These are phyloP conservation scores for Penicillium lagena DNA, from an alignment of 495 filamentous ascomycete species.

Conservation along the genomic window DNA sequence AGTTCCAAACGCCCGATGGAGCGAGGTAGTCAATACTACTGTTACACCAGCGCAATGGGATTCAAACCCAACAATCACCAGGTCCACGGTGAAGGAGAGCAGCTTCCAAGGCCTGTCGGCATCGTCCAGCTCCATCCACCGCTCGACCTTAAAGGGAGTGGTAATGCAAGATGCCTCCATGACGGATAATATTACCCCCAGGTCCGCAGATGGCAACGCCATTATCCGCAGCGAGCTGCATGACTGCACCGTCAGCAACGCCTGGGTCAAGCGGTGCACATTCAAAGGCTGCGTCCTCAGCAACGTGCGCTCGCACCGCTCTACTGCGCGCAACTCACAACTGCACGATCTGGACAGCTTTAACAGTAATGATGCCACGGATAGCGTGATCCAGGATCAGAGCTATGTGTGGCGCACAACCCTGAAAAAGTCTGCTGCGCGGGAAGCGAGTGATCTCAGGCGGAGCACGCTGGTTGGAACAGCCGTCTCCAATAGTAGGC, in stretches of 20 bases:
- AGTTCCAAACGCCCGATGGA: too few relatives aligned
- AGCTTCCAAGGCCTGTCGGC: conserved; percentile 11
- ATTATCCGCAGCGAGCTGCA: conserved; percentile 14
- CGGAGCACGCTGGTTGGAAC: conserved; percentile 13
- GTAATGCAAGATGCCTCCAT: neutral
- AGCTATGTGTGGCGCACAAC: conserved; percentile 9
- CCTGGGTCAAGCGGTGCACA: conserved; percentile 5
- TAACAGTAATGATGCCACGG: conserved; percentile 12
- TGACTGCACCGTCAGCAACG: conserved; percentile 15
- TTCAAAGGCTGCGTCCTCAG: conserved; percentile 12
- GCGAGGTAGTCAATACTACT: too few relatives aligned
- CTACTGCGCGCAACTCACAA: conserved; percentile 5
- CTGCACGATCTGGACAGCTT: conserved; percentile 9
- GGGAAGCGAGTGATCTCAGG: conserved; percentile 5
- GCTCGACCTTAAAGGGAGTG: conserved; percentile 1
- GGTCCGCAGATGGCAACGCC: conserved; percentile 4
- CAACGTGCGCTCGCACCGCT: conserved; percentile 5
- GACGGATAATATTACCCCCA: neutral
- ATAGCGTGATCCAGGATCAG: conserved; percentile 12
- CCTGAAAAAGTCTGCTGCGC: conserved; percentile 10
- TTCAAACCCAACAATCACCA: conserved; percentile 9
- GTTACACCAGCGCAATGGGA: neutral
- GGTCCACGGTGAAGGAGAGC: conserved; percentile 12
- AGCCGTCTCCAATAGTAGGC: conserved; percentile 6
- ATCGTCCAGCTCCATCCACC: conserved; percentile 6